Percentiles rank a stretch among this genome's conserved stretches.
phyloP scores from a whole-genome alignment of 257 asterid genomes.

The Rubia yunnanensis region DNA sequence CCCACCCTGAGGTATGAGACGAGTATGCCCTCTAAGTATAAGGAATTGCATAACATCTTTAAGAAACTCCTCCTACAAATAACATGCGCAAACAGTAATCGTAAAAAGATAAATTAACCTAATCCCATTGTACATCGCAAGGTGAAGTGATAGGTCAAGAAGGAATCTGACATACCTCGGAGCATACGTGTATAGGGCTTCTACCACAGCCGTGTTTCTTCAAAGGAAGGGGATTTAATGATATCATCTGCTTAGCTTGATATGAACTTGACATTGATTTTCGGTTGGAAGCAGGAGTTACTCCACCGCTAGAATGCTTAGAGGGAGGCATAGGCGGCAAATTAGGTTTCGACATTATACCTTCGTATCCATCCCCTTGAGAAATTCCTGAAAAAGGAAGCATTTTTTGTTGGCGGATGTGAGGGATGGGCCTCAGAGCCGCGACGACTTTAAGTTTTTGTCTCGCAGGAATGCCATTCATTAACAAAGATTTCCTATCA shows the following conservation, averaged over 20 bases:
- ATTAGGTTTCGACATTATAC: conserved; percentile 45
- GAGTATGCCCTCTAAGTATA: conserved; percentile 90
- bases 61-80: conserved; percentile 72
- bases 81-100: not conserved
- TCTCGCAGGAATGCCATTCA: conserved; percentile 43
- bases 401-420: conserved; percentile 87
- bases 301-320: conserved; percentile 48
- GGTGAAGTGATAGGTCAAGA: not conserved
- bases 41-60: conserved; percentile 97
- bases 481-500: conserved; percentile 22
- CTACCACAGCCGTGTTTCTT: conserved; percentile 96
- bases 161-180: conserved; percentile 54
- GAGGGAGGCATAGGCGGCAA: conserved; percentile 48
- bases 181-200: conserved; percentile 81
- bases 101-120: not conserved
- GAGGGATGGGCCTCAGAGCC: conserved; percentile 94
- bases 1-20: conserved; percentile 98
- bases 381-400: conserved; percentile 71
- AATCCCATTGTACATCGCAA: not conserved
- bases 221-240: conserved; percentile 90
- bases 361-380: conserved; percentile 43
- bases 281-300: conserved; percentile 46
- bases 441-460: conserved; percentile 60
- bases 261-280: conserved; percentile 52
- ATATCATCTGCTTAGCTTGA: conserved; percentile 88